Conservation (phyloP, 1,139 yeast species). For the Protomyces pachydermus region DNA sequence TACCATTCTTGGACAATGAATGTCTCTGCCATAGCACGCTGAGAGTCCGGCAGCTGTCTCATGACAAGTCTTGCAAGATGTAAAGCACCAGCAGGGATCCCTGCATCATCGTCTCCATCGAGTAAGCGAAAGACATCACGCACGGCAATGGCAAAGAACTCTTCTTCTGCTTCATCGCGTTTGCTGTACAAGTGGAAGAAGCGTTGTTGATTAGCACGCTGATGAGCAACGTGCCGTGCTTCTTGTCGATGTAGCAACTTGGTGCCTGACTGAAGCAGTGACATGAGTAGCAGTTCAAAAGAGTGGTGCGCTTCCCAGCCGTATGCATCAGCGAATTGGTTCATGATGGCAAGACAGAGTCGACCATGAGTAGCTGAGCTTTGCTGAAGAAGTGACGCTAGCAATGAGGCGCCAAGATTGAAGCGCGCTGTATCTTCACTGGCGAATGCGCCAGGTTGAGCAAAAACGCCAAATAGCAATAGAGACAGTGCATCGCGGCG, state of each 20-base stretch:
- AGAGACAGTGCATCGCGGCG: background rate
- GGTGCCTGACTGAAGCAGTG: constrained; percentile 14
- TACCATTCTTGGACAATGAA: constrained; percentile 18
- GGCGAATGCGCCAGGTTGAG: constrained; percentile 3
- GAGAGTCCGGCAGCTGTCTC: background rate
- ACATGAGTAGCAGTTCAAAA: constrained; percentile 12
- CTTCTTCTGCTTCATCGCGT: constrained; percentile 18
- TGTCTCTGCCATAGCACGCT: constrained; percentile 2
- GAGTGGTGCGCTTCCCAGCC: constrained; percentile 13
- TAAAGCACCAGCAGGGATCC: constrained; percentile 9
- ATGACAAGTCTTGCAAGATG: constrained; percentile 1
- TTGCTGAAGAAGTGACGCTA: background rate
- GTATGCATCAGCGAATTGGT: constrained; percentile 6
- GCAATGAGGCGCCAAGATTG: background rate
- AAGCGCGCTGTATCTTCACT: constrained; percentile 1
- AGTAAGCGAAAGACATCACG: constrained; percentile 5
- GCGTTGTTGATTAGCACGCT: constrained; percentile 1
- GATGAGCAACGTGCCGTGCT: background rate
- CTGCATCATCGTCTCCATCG: constrained; percentile 2
- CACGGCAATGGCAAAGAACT: constrained; percentile 12
- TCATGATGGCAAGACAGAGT: constrained; percentile 11
- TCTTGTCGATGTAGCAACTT: constrained; percentile 3
- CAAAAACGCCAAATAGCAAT: background rate
- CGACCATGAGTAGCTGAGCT: constrained; percentile 1
- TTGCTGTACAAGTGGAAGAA: constrained; percentile 3